Conservation (phyloP, 2,329 filamentous ascomycete species). For the Sclerotinia borealis region DNA sequence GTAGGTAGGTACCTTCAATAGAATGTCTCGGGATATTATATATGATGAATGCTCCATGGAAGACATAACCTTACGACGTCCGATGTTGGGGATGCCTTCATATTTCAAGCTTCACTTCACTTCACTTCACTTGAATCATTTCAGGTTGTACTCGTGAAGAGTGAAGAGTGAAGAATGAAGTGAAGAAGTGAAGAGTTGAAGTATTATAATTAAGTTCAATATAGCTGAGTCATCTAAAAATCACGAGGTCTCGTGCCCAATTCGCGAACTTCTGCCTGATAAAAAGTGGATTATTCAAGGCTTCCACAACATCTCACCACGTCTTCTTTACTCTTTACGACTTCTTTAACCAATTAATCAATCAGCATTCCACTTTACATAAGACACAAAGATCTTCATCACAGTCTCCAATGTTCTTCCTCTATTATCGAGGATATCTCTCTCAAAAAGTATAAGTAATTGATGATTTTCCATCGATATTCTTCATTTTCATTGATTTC, state of each 20-base stretch:
- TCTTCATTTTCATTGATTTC: neutral
- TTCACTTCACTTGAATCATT: too few relatives aligned
- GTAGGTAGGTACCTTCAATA: too few relatives aligned
- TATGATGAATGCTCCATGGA: too few relatives aligned
- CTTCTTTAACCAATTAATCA: neutral
- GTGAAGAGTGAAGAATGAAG: too few relatives aligned
- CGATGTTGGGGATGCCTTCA: neutral
- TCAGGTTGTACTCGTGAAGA: neutral
- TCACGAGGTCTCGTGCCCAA: neutral
- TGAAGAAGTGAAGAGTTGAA: too few relatives aligned
- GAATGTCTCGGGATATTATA: too few relatives aligned
- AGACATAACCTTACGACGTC: too few relatives aligned
- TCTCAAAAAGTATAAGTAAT: conserved; percentile 2
- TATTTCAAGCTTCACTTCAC: neutral
- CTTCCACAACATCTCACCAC: neutral
- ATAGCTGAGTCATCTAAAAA: neutral
- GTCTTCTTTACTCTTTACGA: neutral
- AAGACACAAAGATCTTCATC: neutral
- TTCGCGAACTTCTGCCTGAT: conserved; percentile 9
- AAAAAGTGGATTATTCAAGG: conserved; percentile 2
- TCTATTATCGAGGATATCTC: neutral
- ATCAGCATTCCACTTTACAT: neutral
- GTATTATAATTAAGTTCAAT: neutral
- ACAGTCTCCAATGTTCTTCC: neutral
- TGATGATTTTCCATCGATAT: neutral